Evolutionary conservation across 2,329 filamentous ascomycete genomes (phyloP), one percentile per base, ranked within the genome.

Genomic region (Claviceps quebecensis): DNA sequence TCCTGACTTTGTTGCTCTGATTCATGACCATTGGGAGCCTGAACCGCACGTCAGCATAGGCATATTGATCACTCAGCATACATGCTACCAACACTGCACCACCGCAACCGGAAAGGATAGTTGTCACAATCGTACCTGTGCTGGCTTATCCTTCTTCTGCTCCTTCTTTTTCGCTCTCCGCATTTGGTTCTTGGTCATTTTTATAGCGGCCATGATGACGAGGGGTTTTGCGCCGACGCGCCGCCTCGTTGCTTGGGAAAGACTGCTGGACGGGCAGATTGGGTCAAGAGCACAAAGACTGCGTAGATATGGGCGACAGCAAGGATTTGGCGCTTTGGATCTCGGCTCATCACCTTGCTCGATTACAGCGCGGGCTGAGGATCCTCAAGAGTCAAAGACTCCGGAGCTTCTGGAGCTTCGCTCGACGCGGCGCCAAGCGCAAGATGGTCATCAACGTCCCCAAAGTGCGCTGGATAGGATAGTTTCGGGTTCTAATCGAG

Each of bases 131-230:
- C 58, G 56, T 51, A 80, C 78, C 60, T 81, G 72, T 66, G 77
- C 71, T 49, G 76, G 70, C 58, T 76, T 71, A 57, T 79, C 69
- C 62, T 82, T 82, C 72, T 94, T 94, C 65, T 87, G 81, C 61
- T 88, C 86, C 82, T 95, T 96, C 79, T 93, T 95, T 75, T 91
- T 90, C 47, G 88, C 86, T 67, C 91, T 83, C 67, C 89, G 81
- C 74, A 90, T 84, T 70, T 95, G 88, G 70, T 96, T 96, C 75
- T 96, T 97, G 66, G 85, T 89, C 73, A 85, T 82, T 73, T 91
- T 94, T 58, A 75, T 68, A 57, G 73, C 67, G 61, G 78, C 79
- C 80, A 83, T 84, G 63, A 67, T 72, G 62, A 59, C 48, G 49
- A 49, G 14, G 57, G 53, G 53, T 43, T 54, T 51, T 56, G 58